Base-by-base conservation (phyloP, 1,284 basidiomycete genomes). In the Laetiporus sulphureus region DNA sequence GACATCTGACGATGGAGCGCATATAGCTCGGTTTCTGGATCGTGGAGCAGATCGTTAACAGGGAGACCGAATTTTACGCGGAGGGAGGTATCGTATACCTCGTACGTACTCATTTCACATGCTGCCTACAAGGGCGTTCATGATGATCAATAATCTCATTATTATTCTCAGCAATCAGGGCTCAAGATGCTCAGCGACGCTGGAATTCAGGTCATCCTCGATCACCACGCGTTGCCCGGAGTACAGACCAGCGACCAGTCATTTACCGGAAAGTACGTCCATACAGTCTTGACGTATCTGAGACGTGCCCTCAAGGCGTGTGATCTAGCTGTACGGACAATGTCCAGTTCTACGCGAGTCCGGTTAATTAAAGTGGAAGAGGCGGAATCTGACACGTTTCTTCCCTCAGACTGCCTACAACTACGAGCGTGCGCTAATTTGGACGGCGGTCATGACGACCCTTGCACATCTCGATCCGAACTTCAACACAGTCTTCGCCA, bases 11-110 rank as follows among this genome's bases (percentile, higher is more conserved):
- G n/a, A 24, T 41, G 18, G 19, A 13, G 31, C n/a, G 16, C n/a
- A 22, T 15, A 13, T 21, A 86, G 83, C 71, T 89, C 19, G 85
- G 86, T 0, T 90, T 81, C 56, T 90, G 86, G 86, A 79, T 89
- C 34, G 63, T 89, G 12, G 86, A 89, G 57, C 67, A 65, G 5
- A 64, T 89, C 5, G 85, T 89, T 0, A 57, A 86, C 54, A 69
- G 78, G 3, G 55, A 57, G 0, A 68, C 61, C 2, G 86, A 89
- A 54, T 72, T 68, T 34, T 89, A 73, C 53, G 78, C 84, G 12
- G 71, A 75, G 27, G 85, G 86, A 15, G 86, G 86, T 20, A 68
- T 88, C 30, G 45, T 56, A 6, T 71, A 79, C 43, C 67, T 89
- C 24, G 84, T 83, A 44, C 37, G 72, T 35, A 12, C 3, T n/a